These are phyloP conservation scores for Trametes hirsuta DNA, from an alignment of 1,284 basidiomycete genomes.

Conservation along the genomic window DNA sequence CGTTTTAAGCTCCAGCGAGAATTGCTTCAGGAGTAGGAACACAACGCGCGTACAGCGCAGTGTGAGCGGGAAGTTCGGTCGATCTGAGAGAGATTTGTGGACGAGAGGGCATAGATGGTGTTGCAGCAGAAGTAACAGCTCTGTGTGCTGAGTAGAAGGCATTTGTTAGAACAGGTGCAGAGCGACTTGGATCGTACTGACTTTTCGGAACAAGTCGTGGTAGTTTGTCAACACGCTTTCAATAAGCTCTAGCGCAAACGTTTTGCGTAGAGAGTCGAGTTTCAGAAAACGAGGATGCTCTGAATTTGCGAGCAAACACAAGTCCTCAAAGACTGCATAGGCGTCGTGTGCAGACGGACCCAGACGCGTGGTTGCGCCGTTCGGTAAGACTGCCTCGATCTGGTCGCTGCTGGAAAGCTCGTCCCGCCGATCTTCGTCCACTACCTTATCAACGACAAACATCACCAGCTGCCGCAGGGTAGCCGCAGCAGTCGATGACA, in stretches of 20 bases:
- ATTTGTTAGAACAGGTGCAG: not conserved
- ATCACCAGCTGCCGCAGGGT: conserved; percentile 96
- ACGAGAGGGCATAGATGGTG: conserved; percentile 91
- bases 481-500: conserved; percentile 96
- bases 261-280: conserved; percentile 86
- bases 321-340: conserved; percentile 87
- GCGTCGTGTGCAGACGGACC: conserved; percentile 87
- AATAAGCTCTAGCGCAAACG: conserved; percentile 94
- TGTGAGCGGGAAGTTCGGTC: conserved; percentile 85
- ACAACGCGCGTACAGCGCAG: conserved; percentile 92
- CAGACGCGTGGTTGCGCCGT: conserved; percentile 63
- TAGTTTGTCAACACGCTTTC: conserved; percentile 98
- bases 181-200: conserved; percentile 34
- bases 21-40: conserved; percentile 92
- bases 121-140: conserved; percentile 83
- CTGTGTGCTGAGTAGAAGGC: conserved; percentile 61
- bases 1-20: conserved; percentile 77
- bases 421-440: conserved; percentile 71
- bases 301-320: conserved; percentile 85
- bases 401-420: conserved; percentile 38
- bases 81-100: conserved; percentile 83
- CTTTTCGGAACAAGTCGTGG: conserved; percentile 84
- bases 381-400: conserved; percentile 58
- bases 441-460: conserved; percentile 96
- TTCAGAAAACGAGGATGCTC: conserved; percentile 86